Evolutionary conservation across 106 monocot genomes (phyloP), one percentile per base, ranked within the genome.

Genomic region (Apostasia shenzhenica): DNA sequence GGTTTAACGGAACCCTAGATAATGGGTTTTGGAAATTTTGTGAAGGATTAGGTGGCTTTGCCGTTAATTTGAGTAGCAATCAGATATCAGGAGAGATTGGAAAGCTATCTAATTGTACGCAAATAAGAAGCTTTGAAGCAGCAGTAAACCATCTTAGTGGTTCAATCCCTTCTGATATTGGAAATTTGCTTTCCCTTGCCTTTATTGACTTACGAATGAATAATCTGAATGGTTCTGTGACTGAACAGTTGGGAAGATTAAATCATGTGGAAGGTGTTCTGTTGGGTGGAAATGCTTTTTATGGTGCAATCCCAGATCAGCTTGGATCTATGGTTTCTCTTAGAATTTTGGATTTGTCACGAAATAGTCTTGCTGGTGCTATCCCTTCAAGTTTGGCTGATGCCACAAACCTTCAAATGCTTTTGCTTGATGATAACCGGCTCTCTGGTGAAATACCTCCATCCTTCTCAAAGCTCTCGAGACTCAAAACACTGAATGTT

Each of bases 381-480:
- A 89, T 88, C 2, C 84, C 88, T 39, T 40, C 76, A 54, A 63
- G 42, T 69, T 70, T 88, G 55, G 79, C 74, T 1, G 57, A 74
- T 77, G 77, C 68, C 13, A 6, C 49, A 41, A 75, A 79, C 26
- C 79, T 84, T 53, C 57, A 82, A 77, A 54, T 74, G 1, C 26
- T 88, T 13, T 70, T 79, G 57, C 79, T 84, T 26, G 71, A 79
- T 78, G 79, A 82, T 64, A 88, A 88, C 57, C 11, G 55, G 14
- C 82, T 88, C 8, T 79, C 79, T 37, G 88, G 88, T 4, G 54
- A 39, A 14, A 88, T 85, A 42, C 85, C 89, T 65, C 14, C 49
- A 8, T 68, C 59, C 41, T 80, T 89, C 52, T 44, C 75, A 5
- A 67, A 39, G 39, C 82, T 89, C 5, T 5, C 45, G 1, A 75